Evolutionary conservation across 1,284 basidiomycete species (phyloP).

Genomic region (Moesziomyces globuligerus): DNA sequence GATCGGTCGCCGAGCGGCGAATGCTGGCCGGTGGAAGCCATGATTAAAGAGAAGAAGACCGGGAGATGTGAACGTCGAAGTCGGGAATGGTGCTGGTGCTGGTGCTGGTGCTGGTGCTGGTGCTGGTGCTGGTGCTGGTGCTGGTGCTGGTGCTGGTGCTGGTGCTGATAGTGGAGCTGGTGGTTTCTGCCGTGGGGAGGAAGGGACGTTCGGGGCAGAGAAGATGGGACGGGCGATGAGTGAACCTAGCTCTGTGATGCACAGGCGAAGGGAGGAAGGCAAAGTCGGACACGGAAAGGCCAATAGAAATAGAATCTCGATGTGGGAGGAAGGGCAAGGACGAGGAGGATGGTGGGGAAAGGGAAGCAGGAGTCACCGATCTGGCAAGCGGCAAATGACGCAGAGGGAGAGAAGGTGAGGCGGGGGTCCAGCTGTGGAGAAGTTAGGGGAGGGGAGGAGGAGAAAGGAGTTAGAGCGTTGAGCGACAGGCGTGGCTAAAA

Average conservation of each 20-base stretch:
- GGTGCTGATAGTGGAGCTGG: too few species aligned
- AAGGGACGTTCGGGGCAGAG: too few species aligned
- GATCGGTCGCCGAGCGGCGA: slow-evolving; percentile 23
- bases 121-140: too few species aligned
- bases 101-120: background rate
- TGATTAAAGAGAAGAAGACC: background rate
- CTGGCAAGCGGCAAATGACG: background rate
- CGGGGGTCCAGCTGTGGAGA: background rate
- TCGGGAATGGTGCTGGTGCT: background rate
- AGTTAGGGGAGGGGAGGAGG: background rate
- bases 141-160: too few species aligned
- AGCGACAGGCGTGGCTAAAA: background rate
- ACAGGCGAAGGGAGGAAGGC: background rate
- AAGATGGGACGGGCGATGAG: too few species aligned
- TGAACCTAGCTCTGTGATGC: background rate
- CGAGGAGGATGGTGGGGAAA: background rate
- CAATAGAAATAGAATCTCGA: background rate
- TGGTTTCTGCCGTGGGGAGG: too few species aligned
- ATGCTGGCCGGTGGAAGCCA: slow-evolving; percentile 35
- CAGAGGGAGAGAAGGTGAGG: background rate
- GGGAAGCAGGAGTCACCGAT: background rate
- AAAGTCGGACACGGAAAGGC: background rate
- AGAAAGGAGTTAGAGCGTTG: background rate
- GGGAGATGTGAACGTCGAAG: background rate
- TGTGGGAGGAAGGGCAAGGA: background rate